Base-by-base conservation (phyloP, 2,329 filamentous ascomycete genomes). In the Diaporthe aspalathi region DNA sequence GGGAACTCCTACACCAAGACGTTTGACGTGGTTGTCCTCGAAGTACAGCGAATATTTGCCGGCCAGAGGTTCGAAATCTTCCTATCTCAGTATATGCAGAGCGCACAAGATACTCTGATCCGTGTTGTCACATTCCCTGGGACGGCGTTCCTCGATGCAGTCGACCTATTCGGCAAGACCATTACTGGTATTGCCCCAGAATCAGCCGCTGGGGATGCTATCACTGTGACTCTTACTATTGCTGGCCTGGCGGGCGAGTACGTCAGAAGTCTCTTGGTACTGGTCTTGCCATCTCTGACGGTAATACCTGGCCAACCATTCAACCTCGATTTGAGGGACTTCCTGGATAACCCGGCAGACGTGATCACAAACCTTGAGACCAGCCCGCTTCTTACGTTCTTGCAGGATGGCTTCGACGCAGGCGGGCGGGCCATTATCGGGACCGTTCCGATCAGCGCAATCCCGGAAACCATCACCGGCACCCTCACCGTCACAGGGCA, bases 201-300 rank as follows among this genome's bases (percentile, higher is more conserved):
- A 29, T 43, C 38, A 29, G 38, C 56, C 56, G 38, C 27, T 3
- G 56, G 38, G 5, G 8, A 60, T 8, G 20, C 24, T 9, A 20
- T 60, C 38, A 60, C 56, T 22, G 56, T 60, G 38, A 60, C 56
- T 45, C 16, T 60, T 16, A 45, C 56, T 2, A 38, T 22, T 12
- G 14, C 29, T 38, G 24, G 22, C 38, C 3, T 7, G 38, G 17
- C 22, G 9, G 38, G 24, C 16, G 27, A 45, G 12, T 60, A 60
- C 29, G 38, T 60, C 56, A 45, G 56, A 22, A 60, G 38, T 5
- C 45, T 60, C 40, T 24, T 43, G 56, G 38, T 60, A n/a, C 9
- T 29, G 38, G 38, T 60, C 56, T 20, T 60, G 38, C 38, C 40
- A 60, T 45, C 56, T 45, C 38, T 60, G 38, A 60, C 22, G 8